phyloP scores from a whole-genome alignment of 345 rosid species.

The Physaria fendleri region DNA sequence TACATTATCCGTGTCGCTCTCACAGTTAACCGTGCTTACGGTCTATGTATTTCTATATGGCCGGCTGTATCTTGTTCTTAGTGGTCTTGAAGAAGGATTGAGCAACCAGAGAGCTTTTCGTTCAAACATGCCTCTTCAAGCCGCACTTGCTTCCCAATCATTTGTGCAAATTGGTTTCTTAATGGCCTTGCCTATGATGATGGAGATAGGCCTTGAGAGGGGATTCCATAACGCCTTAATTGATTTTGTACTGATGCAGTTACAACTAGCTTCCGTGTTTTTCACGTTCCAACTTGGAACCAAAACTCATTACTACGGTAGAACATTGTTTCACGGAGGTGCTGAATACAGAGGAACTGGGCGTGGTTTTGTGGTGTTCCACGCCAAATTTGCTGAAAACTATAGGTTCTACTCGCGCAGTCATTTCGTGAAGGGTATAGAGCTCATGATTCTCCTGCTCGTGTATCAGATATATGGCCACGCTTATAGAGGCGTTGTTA shows the following conservation, averaged over 20 bases:
- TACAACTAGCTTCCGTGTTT: slow-evolving; percentile 57
- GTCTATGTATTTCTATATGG: slow-evolving; percentile 63
- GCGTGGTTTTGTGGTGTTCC: slow-evolving; percentile 85
- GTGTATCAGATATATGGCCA: slow-evolving; percentile 50
- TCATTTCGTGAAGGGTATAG: slow-evolving; percentile 66
- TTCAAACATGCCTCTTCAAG: slow-evolving; percentile 47
- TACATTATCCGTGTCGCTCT: background rate
- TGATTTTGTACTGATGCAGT: slow-evolving; percentile 61
- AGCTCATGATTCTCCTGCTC: slow-evolving; percentile 53
- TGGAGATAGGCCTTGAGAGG: slow-evolving; percentile 72
- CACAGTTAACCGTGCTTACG: slow-evolving; percentile 51
- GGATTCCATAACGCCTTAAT: slow-evolving; percentile 59
- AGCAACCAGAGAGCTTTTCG: slow-evolving; percentile 35
- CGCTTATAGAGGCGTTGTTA: slow-evolving; percentile 36
- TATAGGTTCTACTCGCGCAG: slow-evolving; percentile 65
- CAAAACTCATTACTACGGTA: slow-evolving; percentile 58
- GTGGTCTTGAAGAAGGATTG: slow-evolving; percentile 53
- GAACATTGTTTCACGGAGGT: slow-evolving; percentile 78
- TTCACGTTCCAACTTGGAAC: slow-evolving; percentile 72
- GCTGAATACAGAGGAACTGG: slow-evolving; percentile 94
- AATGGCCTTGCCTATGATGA: slow-evolving; percentile 66
- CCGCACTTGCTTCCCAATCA: slow-evolving; percentile 64
- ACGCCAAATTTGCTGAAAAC: slow-evolving; percentile 82
- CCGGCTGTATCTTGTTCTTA: slow-evolving; percentile 51
- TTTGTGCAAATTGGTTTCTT: slow-evolving; percentile 64